Conservation (phyloP, 371 early-diverging fungal genomes). For the Globomyces sp. region DNA sequence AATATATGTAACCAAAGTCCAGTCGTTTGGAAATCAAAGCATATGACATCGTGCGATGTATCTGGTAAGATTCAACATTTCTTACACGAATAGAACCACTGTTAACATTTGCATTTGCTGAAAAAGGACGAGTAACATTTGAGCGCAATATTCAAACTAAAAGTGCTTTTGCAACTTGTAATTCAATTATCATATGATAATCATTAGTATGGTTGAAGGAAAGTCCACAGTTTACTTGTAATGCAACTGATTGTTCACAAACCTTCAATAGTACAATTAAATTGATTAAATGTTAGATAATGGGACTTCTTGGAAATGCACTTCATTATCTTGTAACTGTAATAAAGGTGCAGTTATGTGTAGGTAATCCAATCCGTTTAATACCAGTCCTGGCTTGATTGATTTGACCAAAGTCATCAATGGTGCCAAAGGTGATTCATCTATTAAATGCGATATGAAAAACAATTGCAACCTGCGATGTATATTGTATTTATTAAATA, state of each 20-base stretch:
- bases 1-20: too few species aligned
- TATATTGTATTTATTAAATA: too few species aligned
- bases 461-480: slow-evolving; percentile 20
- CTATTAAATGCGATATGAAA: slow-evolving; percentile 46
- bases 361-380: slow-evolving; percentile 47
- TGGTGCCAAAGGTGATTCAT: slow-evolving; percentile 49
- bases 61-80: slow-evolving; percentile 9
- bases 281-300: too few species aligned
- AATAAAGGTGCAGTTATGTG: slow-evolving; percentile 58
- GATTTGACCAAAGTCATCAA: slow-evolving; percentile 35
- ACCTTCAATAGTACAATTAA: slow-evolving; percentile 31
- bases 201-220: slow-evolving; percentile 51
- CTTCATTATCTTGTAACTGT: slow-evolving; percentile 52
- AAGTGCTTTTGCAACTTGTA: slow-evolving; percentile 22
- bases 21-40: slow-evolving; percentile 24
- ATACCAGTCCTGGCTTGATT: slow-evolving; percentile 26
- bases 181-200: too few species aligned
- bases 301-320: slow-evolving; percentile 32
- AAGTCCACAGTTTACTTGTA: slow-evolving; percentile 59
- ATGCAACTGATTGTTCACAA: slow-evolving; percentile 53
- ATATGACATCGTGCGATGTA: slow-evolving; percentile 20
- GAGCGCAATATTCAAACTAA: slow-evolving; percentile 20
- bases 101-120: slow-evolving; percentile 26
- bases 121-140: slow-evolving; percentile 25
- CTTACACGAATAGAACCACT: slow-evolving; percentile 22